phyloP scores from a whole-genome alignment of 1,284 basidiomycete species.

The Pseudozyma pruni region DNA sequence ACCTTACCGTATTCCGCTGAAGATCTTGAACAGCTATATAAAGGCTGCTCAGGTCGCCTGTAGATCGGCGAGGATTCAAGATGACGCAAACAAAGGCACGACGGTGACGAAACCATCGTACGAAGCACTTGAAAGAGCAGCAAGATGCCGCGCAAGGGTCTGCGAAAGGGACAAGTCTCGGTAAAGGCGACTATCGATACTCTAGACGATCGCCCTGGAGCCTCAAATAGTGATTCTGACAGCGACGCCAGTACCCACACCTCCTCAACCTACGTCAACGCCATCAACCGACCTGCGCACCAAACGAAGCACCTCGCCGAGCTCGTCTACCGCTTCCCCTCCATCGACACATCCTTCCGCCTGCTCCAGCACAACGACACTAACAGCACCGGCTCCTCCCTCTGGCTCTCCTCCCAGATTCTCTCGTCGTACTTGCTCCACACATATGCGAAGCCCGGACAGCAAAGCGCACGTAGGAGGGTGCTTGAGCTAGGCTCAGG shows the following conservation, averaged over 20 bases:
- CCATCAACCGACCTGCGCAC: constrained; percentile 46
- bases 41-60: no score
- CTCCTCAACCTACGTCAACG: constrained; percentile 1
- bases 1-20: no score
- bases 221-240: constrained; percentile 7
- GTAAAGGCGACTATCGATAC: not conserved
- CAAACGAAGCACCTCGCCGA: constrained; percentile 45
- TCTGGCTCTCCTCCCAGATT: constrained; percentile 52
- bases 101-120: no score
- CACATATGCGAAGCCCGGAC: constrained; percentile 6
- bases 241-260: not conserved
- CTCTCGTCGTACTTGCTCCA: constrained; percentile 42
- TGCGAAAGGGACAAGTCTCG: not conserved
- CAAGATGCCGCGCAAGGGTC: constrained; percentile 4
- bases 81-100: no score
- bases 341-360: constrained; percentile 23
- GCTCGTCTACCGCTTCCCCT: constrained; percentile 36
- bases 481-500: constrained; percentile 44
- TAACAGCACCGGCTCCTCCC: constrained; percentile 47
- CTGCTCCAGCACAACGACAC: constrained; percentile 41
- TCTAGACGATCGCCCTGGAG: not conserved
- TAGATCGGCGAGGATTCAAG: no score
- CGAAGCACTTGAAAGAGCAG: not conserved
- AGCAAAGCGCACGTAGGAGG: not conserved
- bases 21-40: no score